Evolutionary conservation across 805 yeast genomes (phyloP).

Genomic region (Nakazawaea pomicola): DNA sequence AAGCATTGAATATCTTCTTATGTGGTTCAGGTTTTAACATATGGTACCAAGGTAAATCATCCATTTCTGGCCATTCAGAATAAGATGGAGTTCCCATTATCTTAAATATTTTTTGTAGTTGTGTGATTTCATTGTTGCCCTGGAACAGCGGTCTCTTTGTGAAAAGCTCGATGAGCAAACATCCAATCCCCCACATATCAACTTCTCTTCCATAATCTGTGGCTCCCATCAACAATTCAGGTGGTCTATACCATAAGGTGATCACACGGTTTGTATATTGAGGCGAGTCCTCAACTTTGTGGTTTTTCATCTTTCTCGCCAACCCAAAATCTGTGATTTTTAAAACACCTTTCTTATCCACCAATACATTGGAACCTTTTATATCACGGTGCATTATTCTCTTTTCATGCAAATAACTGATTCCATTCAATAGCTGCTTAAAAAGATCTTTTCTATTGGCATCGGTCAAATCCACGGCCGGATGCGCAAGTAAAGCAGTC

Average conservation of each 20-base stretch:
- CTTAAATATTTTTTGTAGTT: constrained; percentile 68
- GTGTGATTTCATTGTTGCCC: constrained; percentile 86
- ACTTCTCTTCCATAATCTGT: constrained; percentile 88
- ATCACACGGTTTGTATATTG: constrained; percentile 95
- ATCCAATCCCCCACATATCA: constrained; percentile 97
- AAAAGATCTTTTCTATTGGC: constrained; percentile 65
- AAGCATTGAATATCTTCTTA: constrained; percentile 33
- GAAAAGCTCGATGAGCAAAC: constrained; percentile 79
- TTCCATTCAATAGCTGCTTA: constrained; percentile 62
- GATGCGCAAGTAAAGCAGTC: constrained; percentile 80
- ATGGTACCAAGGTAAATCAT: constrained; percentile 87
- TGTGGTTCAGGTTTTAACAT: constrained; percentile 57
- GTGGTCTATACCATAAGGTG: constrained; percentile 97
- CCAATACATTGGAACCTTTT: constrained; percentile 72
- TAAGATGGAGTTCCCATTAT: constrained; percentile 83
- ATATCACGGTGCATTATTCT: constrained; percentile 76
- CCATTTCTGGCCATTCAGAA: constrained; percentile 74
- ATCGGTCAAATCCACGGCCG: constrained; percentile 54
- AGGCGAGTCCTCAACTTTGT: constrained; percentile 46
- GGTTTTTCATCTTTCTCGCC: constrained; percentile 68
- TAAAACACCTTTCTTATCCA: constrained; percentile 56
- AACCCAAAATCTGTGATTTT: constrained; percentile 82
- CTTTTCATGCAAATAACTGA: constrained; percentile 62
- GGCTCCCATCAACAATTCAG: constrained; percentile 85
- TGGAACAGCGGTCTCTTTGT: constrained; percentile 73